These are phyloP conservation scores for Tetrahymena borealis DNA, from an alignment of 73 alveolate species.

Conservation along the genomic window DNA sequence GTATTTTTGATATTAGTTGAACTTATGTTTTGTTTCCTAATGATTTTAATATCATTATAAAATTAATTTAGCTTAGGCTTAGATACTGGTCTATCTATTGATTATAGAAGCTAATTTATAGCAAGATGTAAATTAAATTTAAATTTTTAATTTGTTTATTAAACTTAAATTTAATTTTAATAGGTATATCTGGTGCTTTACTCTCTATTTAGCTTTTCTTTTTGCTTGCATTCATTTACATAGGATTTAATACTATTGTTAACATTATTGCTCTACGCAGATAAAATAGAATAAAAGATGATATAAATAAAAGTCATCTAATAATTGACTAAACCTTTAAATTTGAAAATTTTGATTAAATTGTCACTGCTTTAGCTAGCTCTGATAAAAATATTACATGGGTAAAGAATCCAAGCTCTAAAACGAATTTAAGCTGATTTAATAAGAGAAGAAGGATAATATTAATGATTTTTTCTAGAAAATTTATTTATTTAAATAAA, in stretches of 20 bases:
- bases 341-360: background rate
- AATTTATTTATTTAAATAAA: no score
- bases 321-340: background rate
- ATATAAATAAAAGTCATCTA: background rate
- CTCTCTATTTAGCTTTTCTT: background rate
- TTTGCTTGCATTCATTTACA: background rate
- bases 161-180: background rate
- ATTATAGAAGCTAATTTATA: background rate
- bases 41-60: background rate
- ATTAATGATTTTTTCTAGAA: no score
- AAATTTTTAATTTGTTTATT: background rate
- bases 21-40: background rate
- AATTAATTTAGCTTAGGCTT: background rate
- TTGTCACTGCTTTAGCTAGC: background rate
- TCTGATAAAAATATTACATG: background rate
- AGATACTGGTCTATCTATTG: background rate
- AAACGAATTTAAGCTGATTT: no score
- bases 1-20: background rate
- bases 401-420: background rate
- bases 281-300: background rate
- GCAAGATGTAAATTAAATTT: background rate
- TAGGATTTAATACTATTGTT: background rate
- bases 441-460: background rate
- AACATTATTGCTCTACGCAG: background rate
- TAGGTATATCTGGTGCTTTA: background rate